Base-by-base conservation (phyloP, 2,329 filamentous ascomycete genomes). In the Helminthosporium solani region DNA sequence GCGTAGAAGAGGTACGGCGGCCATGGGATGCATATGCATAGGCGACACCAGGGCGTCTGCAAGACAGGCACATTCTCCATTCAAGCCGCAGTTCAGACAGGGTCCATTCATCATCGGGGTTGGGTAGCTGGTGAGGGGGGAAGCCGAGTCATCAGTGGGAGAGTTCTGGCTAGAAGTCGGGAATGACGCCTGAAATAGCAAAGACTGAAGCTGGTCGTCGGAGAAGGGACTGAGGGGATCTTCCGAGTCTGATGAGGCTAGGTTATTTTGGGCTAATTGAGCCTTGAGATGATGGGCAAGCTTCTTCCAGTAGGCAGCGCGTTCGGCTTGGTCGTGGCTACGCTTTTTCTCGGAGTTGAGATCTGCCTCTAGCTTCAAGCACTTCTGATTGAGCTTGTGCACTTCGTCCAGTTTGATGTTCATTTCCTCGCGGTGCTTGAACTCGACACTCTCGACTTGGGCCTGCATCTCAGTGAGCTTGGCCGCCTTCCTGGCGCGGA, bases 401-500 rank as follows among this genome's bases (percentile, higher is more conserved):
- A 53, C 33, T 16, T 61, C 54, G 34, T 47, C 33, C 14, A 58
- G 40, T 41, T 53, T 48, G n/a, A 49, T 44, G 31, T 52, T 54
- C 30, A 58, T 40, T 34, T 62, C 54, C 15, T 54, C 44, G 34
- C 48, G 40, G 36, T 56, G 52, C 42, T 43, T 31, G n/a, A 47
- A 28, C 33, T 47, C 44, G 9, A 50, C 47, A 16, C 23, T 46
- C 40, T 81, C 75, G 5, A 67, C 53, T 43, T 66, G 58, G 20
- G 48, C 44, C 50, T 80, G 75, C 36, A 83, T 71, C 53, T 81
- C 91, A 31, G 87, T 85, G 6, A 96, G 88, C 31, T 89, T 87
- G 19, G 89, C 88, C 2, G 89, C 89, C 53, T 92, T 83, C 47
- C 92, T 80, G 72, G 96, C 90, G 27, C 92, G 82, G 71, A 97